Percentiles rank a stretch among this genome's conserved stretches.
Conservation (phyloP, 371 early-diverging fungal genomes). For the Mucor ambiguus region DNA sequence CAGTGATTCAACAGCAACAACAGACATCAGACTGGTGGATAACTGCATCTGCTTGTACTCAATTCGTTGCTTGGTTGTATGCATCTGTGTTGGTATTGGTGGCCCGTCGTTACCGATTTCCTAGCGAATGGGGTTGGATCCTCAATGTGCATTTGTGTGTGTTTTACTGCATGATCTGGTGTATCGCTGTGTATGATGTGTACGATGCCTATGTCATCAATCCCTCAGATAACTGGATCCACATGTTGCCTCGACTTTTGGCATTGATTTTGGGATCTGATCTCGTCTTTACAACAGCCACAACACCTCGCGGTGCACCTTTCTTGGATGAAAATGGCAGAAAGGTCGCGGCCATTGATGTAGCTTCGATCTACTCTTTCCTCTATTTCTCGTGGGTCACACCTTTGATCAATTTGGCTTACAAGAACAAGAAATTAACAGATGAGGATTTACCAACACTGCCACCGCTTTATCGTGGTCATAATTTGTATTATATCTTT, state of each 20-base stretch:
- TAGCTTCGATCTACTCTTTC: constrained; percentile 33
- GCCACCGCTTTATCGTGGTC: constrained; percentile 37
- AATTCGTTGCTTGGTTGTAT: constrained; percentile 33
- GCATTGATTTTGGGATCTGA: constrained; percentile 27
- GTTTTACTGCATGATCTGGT: constrained; percentile 25
- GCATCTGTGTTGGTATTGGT: constrained; percentile 26
- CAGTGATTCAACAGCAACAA: not conserved
- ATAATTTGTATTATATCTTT: constrained; percentile 37
- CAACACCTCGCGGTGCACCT: constrained; percentile 33
- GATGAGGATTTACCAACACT: constrained; percentile 42
- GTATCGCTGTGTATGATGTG: constrained; percentile 15
- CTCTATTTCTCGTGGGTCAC: constrained; percentile 32
- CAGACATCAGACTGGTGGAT: constrained; percentile 4
- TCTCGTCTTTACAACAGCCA: constrained; percentile 34
- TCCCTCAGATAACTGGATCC: constrained; percentile 7
- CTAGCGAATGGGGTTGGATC: constrained; percentile 38
- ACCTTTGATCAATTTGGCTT: constrained; percentile 35
- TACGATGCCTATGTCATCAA: constrained; percentile 9
- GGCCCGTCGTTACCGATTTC: constrained; percentile 24
- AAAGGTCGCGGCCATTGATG: constrained; percentile 22
- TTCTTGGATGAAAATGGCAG: constrained; percentile 40
- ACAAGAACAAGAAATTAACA: constrained; percentile 29
- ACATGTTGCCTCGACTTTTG: constrained; percentile 21
- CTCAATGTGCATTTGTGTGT: constrained; percentile 43
- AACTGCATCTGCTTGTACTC: constrained; percentile 9